Conservation (phyloP, 1,139 yeast species). For the Suhomyces yuchorum region DNA sequence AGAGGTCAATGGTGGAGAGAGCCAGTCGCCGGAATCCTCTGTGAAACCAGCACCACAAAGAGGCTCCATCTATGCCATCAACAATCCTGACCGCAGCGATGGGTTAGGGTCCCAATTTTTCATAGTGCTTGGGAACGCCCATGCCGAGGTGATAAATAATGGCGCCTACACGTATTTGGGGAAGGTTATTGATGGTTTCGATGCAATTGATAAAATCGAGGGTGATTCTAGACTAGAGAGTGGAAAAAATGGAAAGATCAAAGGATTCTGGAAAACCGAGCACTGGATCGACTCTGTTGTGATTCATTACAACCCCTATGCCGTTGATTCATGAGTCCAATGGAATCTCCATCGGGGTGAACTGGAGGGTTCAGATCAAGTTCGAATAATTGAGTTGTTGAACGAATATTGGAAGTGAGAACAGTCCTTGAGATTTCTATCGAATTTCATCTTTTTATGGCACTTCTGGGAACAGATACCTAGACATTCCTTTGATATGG, state of each 20-base stretch:
- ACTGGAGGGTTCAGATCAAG: no score
- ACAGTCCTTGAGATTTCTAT: no score
- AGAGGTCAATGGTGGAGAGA: not conserved
- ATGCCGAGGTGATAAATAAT: constrained; percentile 16
- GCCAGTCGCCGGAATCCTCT: not conserved
- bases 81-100: constrained; percentile 13
- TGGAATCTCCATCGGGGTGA: no score
- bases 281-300: constrained; percentile 23
- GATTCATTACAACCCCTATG: constrained; percentile 25
- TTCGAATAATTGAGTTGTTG: no score
- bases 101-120: constrained; percentile 28
- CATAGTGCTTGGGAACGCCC: constrained; percentile 20
- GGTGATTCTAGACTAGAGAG: constrained; percentile 15
- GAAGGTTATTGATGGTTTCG: constrained; percentile 24
- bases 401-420: no score
- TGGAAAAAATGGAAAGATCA: constrained; percentile 24
- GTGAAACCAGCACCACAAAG: constrained; percentile 11
- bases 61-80: constrained; percentile 24
- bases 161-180: constrained; percentile 23
- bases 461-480: no score
- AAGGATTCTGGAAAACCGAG: constrained; percentile 24
- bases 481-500: no score
- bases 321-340: not conserved
- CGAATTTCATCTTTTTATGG: no score
- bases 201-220: constrained; percentile 20